Evolutionary conservation across 257 asterid species (phyloP).

Genomic region (Dorcoceras hygrometricum): DNA sequence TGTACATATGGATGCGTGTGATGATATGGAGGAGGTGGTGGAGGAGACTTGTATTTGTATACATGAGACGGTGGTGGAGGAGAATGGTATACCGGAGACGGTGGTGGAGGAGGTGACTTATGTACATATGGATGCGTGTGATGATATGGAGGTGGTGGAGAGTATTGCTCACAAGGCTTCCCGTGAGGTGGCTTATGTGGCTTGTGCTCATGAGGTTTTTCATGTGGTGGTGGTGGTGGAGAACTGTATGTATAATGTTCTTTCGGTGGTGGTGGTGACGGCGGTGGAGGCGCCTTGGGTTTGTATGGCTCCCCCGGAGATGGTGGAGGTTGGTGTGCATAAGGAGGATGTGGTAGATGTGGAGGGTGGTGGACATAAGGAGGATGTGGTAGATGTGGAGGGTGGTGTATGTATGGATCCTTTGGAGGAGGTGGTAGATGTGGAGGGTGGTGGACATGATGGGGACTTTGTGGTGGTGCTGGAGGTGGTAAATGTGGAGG

Average conservation of each 20-base stretch:
- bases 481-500: conserved; percentile 6
- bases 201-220: not conserved
- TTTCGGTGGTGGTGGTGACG: conserved; percentile 9
- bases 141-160: conserved; percentile 18
- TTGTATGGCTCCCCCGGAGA: too few species aligned
- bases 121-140: not conserved
- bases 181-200: conserved; percentile 13
- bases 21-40: conserved; percentile 25
- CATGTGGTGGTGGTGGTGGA: conserved; percentile 19
- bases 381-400: too few species aligned
- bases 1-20: too few species aligned
- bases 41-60: not conserved
- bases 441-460: not conserved
- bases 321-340: too few species aligned
- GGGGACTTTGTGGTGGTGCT: too few species aligned
- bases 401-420: too few species aligned
- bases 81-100: too few species aligned
- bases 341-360: conserved; percentile 2
- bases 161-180: conserved; percentile 5
- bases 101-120: not conserved
- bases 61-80: not conserved
- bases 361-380: too few species aligned
- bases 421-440: conserved; percentile 1
- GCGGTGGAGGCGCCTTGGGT: not conserved
- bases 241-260: conserved; percentile 7